Base-by-base conservation (phyloP, 495 filamentous ascomycete species). In the Xylaria cubensis region DNA sequence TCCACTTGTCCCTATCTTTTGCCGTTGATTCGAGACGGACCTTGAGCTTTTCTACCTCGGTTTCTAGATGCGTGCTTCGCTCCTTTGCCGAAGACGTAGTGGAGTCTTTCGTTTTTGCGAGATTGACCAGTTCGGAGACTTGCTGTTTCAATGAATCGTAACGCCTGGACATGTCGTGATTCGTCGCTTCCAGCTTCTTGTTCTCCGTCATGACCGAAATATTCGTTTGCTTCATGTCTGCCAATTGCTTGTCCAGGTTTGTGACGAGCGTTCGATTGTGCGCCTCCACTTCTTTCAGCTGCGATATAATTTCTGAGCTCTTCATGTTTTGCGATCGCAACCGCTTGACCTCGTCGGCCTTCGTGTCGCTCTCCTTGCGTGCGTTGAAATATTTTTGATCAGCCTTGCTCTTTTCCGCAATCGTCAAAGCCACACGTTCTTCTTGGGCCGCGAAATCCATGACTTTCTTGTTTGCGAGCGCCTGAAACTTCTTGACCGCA, bases 311-410 rank as follows among this genome's bases (percentile, higher is more conserved):
- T 77, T 98, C 97, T 0, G 93, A 95, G 59, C 92, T 95, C 83
- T 96, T 96, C 5, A 87, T 85, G 78, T 95, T 97, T 80, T 98
- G 94, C 69, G 88, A 84, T 62, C 92, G 87, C 55, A 98, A 83
- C 4, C 90, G 87, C 70, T 93, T 88, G 58, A 94, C 90, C 81
- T 97, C 94, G 50, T 86, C 83, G 21, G 91, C 90, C 66, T 93
- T 86, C 24, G 91, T 89, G 75, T 98, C 96, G 78, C 94, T 97
- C 74, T 92, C 90, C 79, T 97, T 98, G 85, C 97, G 95, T 17
- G 94, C 93, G 5, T 91, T 91, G 77, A 98, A 98, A 79, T 97
- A 99, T 81, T 98, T 98, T 79, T 98, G 95, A 76, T 98, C 95
- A 0, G 97, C 97, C 78, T 97, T 98, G 44, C 90, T 88, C 81